A percentile compares a stretch with the other conserved stretches of the same genome.
Conservation (phyloP, 2,329 filamentous ascomycete species). For the Beauveria varroae region DNA sequence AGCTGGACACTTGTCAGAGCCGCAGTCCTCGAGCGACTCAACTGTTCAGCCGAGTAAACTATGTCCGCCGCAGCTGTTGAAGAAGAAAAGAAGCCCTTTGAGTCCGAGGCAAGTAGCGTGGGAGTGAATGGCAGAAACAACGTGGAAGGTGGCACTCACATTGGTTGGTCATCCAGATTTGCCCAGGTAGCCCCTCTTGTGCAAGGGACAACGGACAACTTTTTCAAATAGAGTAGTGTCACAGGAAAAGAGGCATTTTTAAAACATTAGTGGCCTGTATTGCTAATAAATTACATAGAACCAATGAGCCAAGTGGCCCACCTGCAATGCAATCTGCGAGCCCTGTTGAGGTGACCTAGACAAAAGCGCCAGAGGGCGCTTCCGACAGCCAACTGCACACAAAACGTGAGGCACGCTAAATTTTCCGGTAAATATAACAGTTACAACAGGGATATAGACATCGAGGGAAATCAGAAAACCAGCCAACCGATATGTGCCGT, state of each 20-base stretch:
- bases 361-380: background rate
- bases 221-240: background rate
- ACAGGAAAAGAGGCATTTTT: background rate
- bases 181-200: background rate
- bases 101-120: background rate
- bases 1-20: background rate
- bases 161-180: background rate
- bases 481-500: slow-evolving; percentile 22
- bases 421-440: background rate
- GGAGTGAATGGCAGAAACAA: background rate
- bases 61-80: no score
- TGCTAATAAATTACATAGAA: slow-evolving; percentile 7
- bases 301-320: background rate
- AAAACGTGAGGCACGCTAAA: background rate
- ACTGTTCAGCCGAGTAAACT: background rate
- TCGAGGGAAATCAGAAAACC: slow-evolving; percentile 1
- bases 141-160: background rate
- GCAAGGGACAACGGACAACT: background rate
- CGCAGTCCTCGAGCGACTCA: background rate
- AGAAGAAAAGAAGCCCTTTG: background rate
- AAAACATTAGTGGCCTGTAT: slow-evolving; percentile 7
- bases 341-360: background rate
- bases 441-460: slow-evolving; percentile 6
- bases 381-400: background rate
- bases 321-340: background rate